Base-by-base conservation (phyloP, 331 rosid species). In the Saraca asoca region DNA sequence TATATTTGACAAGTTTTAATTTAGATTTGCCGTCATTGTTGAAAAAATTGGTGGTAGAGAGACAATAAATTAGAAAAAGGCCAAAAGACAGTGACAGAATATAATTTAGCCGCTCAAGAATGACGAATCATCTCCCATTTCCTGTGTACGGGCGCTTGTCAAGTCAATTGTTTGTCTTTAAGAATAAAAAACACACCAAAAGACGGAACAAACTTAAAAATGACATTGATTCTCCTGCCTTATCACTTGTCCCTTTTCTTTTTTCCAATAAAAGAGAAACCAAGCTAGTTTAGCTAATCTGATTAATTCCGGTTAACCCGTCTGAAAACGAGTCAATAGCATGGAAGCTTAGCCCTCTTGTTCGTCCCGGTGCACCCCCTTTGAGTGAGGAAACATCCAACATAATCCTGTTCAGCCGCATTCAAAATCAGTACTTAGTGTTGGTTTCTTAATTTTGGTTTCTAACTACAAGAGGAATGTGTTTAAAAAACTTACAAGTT, bases 331-430 rank as follows among this genome's bases (percentile, higher is more conserved):
- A 83, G 76, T 70, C 71, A 7, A 73, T 73, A 44, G 82, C 69
- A 42, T 79, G 79, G 17, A 78, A 74, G 37, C 85, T 77, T 16
- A 94, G 82, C 14, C 99, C 99, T 85, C 99, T 81, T 3, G 99
- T 88, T 75, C 99, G 91, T 37, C 91, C 93, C 14, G 97, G 96
- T 1, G 95, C 91, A 3, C 99, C 97, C 0, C 93, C 99, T 73
- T 83, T 86, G 39, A 86, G 82, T 0, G 88, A 61, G 14, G 96
- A 88, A 54, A 85, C 74, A 84, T 90, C 95, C 77, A 94, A 58
- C 74, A 78, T 81, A 51, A 90, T 80, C 91, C 97, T 94, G 89
- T 31, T 71, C 58, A 53, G 37, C 63, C 53, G 54, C 24, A 42
- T 10, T 37, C 19, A 29, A 34, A 57, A 49, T 67, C 33, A 75